A percentile compares a stretch with the other conserved stretches of the same genome.
phyloP scores from a whole-genome alignment of 768 basidiomycete genomes.

The Butyriboletus loyo region DNA sequence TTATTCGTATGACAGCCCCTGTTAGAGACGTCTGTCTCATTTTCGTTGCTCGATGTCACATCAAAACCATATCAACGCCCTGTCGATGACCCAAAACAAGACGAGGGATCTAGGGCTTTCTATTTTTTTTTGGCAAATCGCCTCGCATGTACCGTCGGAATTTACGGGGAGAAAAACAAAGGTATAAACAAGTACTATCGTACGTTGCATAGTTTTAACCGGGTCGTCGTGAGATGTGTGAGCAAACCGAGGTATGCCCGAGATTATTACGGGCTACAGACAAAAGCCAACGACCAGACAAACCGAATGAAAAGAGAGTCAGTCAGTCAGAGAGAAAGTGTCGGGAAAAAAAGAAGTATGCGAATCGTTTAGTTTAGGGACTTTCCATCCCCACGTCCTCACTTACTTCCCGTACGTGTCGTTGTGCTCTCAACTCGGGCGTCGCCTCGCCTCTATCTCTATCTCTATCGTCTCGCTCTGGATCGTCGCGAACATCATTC shows the following conservation, averaged over 20 bases:
- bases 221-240: slow-evolving; percentile 8
- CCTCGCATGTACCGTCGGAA: not conserved
- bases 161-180: slow-evolving; percentile 1
- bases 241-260: slow-evolving; percentile 25
- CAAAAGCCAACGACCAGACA: slow-evolving; percentile 9
- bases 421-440: slow-evolving; percentile 32
- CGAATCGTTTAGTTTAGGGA: slow-evolving; percentile 18
- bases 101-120: slow-evolving; percentile 4
- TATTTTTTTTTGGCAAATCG: slow-evolving; percentile 3
- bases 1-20: too few relatives aligned
- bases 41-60: too few relatives aligned
- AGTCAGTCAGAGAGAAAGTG: not conserved
- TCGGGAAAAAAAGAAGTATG: not conserved
- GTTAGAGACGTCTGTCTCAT: too few relatives aligned
- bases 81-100: too few relatives aligned
- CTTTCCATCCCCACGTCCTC: slow-evolving; percentile 32
- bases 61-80: too few relatives aligned
- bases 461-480: slow-evolving; percentile 20
- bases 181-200: slow-evolving; percentile 31
- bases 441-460: slow-evolving; percentile 32
- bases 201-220: slow-evolving; percentile 22
- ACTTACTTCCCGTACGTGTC: slow-evolving; percentile 27
- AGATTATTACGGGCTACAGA: slow-evolving; percentile 24
- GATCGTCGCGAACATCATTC: slow-evolving; percentile 9
- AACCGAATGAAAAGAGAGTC: slow-evolving; percentile 7